Evolutionary conservation across 805 yeast species (phyloP), one percentile per base, ranked within the genome.

Genomic region (Priceomyces haplophilus): DNA sequence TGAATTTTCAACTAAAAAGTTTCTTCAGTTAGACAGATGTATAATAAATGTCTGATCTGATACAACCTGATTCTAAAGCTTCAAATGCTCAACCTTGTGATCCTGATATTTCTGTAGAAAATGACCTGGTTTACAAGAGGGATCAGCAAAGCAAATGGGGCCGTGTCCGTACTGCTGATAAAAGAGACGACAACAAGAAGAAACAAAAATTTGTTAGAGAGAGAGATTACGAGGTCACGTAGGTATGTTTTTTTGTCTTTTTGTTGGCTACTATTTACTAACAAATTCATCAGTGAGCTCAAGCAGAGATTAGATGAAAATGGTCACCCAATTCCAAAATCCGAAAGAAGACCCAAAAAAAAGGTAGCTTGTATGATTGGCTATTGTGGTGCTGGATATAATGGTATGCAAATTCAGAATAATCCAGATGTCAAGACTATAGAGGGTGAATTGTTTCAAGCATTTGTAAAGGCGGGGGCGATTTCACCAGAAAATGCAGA

Each of bases 381-480:
- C 3, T 90, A 90, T 67, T 90, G 97, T 61, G 98, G 98, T 33
- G 83, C 96, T 1, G 97, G 97, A 0, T 90, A 90, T 65, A 93
- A 87, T 62, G 98, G 98, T 6, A 88, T 90, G 96, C 98, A 90
- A 64, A 69, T 84, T 49, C 75, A 70, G 44, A 65, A 65, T 43
- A 90, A 89, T 59, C 95, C 96, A 1, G 95, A 90, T 15, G 79
- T 79, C 33, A 81, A 82, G 59, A 90, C 98, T 16, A 90, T 90
- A 50, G 98, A 90, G 65, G 93, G 90, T 11, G 97, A 87, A 38
- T 58, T 90, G 5, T 91, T 88, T 62, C 74, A 78, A 23, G 96
- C 97, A 0, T 79, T 91, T 58, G 75, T 88, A 55, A 76, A 77
- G 43, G 89, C 96, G 2, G 97, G 96, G 15, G 97, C 96, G 3